phyloP scores from a whole-genome alignment of 1,284 basidiomycete species.

The Dichomitus squalens region DNA sequence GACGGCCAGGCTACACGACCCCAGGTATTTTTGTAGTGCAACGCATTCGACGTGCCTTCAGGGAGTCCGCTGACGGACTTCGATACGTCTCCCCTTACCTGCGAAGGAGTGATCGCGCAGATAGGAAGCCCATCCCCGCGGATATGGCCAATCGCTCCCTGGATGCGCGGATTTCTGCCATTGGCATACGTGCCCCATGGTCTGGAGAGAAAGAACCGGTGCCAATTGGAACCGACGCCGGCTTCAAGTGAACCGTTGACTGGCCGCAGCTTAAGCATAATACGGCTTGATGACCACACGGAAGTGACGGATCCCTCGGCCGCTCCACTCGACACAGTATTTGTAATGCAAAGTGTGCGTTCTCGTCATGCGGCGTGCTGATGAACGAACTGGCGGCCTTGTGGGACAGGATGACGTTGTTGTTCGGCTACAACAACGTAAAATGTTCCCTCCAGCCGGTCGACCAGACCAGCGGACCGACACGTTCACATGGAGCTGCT shows the following conservation, averaged over 20 bases:
- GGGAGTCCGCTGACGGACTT: conserved; percentile 1
- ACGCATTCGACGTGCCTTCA: background rate
- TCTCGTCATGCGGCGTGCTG: background rate
- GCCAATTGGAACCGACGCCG: background rate
- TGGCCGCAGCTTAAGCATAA: background rate
- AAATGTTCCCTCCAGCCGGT: background rate
- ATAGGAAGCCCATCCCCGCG: conserved; percentile 8
- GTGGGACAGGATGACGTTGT: background rate
- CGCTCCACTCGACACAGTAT: background rate
- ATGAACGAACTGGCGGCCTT: background rate
- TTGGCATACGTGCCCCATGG: background rate
- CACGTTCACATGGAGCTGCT: background rate
- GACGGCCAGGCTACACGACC: background rate
- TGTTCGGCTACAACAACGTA: background rate
- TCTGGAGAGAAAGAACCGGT: conserved; percentile 3
- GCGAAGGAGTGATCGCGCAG: conserved; percentile 11
- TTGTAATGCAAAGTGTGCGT: background rate
- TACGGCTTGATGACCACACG: background rate
- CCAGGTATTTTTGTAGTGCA: background rate
- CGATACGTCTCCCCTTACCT: background rate
- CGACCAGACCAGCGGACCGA: background rate
- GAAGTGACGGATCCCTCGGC: background rate
- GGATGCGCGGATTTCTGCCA: background rate
- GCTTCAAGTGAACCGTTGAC: background rate
- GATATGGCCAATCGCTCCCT: background rate